phyloP scores from a whole-genome alignment of 768 basidiomycete genomes.

The Lactifluus rugatus region DNA sequence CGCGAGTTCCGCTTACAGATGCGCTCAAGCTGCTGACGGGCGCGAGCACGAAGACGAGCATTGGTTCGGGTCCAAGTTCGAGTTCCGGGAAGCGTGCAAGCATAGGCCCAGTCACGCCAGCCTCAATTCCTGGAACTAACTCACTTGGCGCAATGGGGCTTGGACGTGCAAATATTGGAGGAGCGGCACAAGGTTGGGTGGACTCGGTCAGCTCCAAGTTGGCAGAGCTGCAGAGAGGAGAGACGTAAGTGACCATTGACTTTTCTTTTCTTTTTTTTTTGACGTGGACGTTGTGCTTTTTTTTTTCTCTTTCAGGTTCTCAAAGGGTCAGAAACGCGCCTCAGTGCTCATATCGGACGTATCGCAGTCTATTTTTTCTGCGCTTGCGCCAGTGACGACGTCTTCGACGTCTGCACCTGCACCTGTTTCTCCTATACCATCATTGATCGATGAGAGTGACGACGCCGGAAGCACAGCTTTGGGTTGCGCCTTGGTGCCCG shows the following conservation, averaged over 20 bases:
- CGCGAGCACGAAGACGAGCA: background rate
- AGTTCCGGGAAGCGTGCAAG: conserved; percentile 16
- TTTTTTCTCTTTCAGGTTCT: conserved; percentile 35
- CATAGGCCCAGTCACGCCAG: conserved; percentile 25
- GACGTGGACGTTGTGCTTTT: background rate
- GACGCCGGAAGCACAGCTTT: background rate
- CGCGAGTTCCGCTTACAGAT: conserved; percentile 20
- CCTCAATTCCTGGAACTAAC: conserved; percentile 34
- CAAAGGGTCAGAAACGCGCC: conserved; percentile 59
- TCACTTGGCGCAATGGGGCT: conserved; percentile 26
- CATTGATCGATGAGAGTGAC: conserved; percentile 15
- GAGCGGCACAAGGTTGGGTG: conserved; percentile 34
- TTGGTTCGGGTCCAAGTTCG: conserved; percentile 4
- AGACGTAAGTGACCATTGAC: conserved; percentile 37
- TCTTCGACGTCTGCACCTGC: conserved; percentile 16
- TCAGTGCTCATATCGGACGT: conserved; percentile 58
- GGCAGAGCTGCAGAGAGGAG: conserved; percentile 41
- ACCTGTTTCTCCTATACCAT: background rate
- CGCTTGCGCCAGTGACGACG: conserved; percentile 23
- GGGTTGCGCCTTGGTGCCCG: background rate
- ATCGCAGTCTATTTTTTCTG: conserved; percentile 41
- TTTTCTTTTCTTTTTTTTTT: background rate
- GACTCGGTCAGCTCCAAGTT: conserved; percentile 43
- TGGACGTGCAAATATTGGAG: conserved; percentile 20
- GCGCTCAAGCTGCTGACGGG: conserved; percentile 20